Evolutionary conservation across 2,329 filamentous ascomycete genomes (phyloP), one percentile per base, ranked within the genome.

Genomic region (Diaporthe sp.): DNA sequence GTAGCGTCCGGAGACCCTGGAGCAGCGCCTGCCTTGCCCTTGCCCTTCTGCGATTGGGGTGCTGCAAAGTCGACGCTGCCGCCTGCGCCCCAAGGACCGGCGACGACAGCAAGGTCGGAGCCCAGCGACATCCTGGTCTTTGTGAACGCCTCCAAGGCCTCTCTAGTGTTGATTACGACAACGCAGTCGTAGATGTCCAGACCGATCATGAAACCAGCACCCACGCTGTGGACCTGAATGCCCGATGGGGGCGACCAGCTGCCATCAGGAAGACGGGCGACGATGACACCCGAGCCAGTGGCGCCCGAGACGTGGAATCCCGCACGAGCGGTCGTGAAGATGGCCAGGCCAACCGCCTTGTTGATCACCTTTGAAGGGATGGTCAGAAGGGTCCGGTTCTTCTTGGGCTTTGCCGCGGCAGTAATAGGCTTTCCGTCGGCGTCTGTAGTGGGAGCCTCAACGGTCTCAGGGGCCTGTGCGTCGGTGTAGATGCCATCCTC

Each of bases 141-240:
- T 76, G 93, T 94, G 83, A 97, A 97, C 0, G 94, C 93, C 22
- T 93, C 90, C 57, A 97, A 86, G 0, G 95, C 95, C 78, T 94
- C 90, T 57, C 90, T 88, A 5, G 90, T 94, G 85, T 97, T 97
- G 83, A 98, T 95, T 49, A 97, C 93, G 34, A 95, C 91, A 3
- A 98, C 94, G 79, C 94, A 97, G 82, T 97, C 95, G 85, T 97
- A 97, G 39, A 97, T 95, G 82, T 97, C 95, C 17, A 96, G 90
- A 17, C 95, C 95, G 1, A 94, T 90, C 76, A 96, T 88, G 81
- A 97, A 95, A 0, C 95, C 95, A 1, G 95, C 90, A 5, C 94
- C 94, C 1, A 94, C 90, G 0, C 94, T 95, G 81, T 96, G 94
- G 37, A 97, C 89, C 84, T 96, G 90, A 81, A 98, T 96, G 44